Evolutionary conservation across 257 asterid genomes (phyloP).

Genomic region (Plantago elongata): DNA sequence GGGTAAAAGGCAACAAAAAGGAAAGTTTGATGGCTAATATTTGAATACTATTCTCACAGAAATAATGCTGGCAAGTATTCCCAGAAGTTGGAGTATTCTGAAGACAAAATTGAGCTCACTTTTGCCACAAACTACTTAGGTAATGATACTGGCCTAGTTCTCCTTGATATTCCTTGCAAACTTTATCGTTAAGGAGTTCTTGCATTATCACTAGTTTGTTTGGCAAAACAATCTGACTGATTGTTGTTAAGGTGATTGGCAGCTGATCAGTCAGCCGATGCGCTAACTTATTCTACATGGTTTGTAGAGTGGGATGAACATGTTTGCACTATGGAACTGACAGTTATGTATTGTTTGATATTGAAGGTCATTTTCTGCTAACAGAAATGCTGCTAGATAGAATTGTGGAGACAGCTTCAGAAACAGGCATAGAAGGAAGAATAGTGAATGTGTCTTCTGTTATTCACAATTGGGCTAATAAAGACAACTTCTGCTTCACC

Average conservation of each 20-base stretch:
- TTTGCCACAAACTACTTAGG: constrained; percentile 93
- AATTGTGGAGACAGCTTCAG: constrained; percentile 78
- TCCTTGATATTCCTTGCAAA: neutral
- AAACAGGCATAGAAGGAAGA: constrained; percentile 68
- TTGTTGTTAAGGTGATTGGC: no score
- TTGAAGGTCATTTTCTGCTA: constrained; percentile 76
- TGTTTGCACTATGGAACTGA: neutral
- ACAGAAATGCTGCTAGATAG: constrained; percentile 78
- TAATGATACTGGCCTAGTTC: constrained; percentile 11
- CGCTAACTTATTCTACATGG: no score
- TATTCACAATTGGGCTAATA: constrained; percentile 74
- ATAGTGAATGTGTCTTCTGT: constrained; percentile 89
- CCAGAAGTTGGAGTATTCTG: constrained; percentile 78
- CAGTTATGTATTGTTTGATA: neutral
- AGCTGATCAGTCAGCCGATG: no score
- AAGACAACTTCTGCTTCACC: constrained; percentile 45
- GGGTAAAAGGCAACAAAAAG: neutral
- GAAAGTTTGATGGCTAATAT: neutral
- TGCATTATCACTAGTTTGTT: no score
- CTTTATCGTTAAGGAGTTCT: neutral
- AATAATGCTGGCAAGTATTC: constrained; percentile 97
- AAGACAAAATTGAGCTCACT: constrained; percentile 89
- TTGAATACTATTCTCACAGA: constrained; percentile 30
- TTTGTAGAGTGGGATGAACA: no score
- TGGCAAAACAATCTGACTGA: no score